A percentile compares a stretch with the other conserved stretches of the same genome.
Evolutionary conservation across 345 rosid species (phyloP).

Genomic region (Bruguiera parviflora): DNA sequence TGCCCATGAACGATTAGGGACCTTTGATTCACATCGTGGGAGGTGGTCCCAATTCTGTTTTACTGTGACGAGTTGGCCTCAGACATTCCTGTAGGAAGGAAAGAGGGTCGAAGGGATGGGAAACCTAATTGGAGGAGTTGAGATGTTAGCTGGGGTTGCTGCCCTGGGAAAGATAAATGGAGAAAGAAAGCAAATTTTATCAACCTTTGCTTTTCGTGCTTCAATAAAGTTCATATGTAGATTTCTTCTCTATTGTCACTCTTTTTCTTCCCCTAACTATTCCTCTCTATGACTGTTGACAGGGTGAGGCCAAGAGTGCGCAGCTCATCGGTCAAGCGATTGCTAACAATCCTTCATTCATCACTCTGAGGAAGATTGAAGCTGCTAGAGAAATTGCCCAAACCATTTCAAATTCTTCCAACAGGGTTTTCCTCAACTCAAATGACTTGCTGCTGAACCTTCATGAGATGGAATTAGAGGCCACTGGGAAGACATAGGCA

Average conservation of each 20-base stretch:
- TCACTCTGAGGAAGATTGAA: constrained; percentile 87
- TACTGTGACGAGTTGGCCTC: no score
- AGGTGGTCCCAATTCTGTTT: no score
- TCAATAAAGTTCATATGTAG: background rate
- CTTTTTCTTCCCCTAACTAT: background rate
- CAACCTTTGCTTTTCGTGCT: background rate
- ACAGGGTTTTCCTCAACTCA: constrained; percentile 74
- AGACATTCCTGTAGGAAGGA: no score
- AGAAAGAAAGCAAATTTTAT: background rate
- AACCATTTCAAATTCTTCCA: constrained; percentile 60
- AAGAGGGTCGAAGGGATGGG: no score
- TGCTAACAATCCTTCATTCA: constrained; percentile 86
- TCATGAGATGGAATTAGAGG: constrained; percentile 57
- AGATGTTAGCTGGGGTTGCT: no score
- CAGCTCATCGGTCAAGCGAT: constrained; percentile 92
- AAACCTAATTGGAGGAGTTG: no score
- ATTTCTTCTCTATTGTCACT: background rate
- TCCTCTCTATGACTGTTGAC: constrained; percentile 12
- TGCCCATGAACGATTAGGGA: no score
- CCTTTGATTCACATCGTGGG: no score
- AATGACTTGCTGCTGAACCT: constrained; percentile 78
- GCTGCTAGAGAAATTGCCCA: constrained; percentile 93
- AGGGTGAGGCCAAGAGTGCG: constrained; percentile 97
- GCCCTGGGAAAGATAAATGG: background rate
- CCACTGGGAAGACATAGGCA: constrained; percentile 39